Base-by-base conservation (phyloP, 2,329 filamentous ascomycete genomes). In the Chrysoporthe deuterocubensis region DNA sequence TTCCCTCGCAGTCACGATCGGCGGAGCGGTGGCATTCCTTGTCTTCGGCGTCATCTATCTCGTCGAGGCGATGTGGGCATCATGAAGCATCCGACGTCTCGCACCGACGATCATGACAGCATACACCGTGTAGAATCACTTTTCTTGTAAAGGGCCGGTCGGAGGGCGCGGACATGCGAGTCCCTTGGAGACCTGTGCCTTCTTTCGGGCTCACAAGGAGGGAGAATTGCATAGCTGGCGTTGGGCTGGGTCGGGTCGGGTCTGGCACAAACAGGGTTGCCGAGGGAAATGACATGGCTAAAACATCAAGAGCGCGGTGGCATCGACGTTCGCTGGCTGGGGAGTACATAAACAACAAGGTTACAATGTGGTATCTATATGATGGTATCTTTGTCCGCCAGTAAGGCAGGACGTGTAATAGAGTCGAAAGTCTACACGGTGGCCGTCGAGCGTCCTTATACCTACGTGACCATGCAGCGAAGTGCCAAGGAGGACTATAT, bases 31-130 rank as follows among this genome's bases (percentile, higher is more conserved):
- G 67, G 94, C 95, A 18, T 99, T 99, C 82, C 83, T 98, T 60
- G 80, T 94, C 42, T 99, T 99, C 77, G 95, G 94, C 69, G 80
- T 97, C 73, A 94, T 99, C 73, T 99, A 99, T 80, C 81, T 97
- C 48, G 83, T 94, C 69, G 95, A 98, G 79, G 91, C 91, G 16
- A 81, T 94, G 75, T 89, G 88, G 75, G 80, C 80, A 63, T 87
- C 80, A 69, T 65, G 56, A 65, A 61, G 16, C 3, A 1, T 32
- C 9, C 13, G 42, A 18, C 16, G 32, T 43, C 13, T n/a, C 40
- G 37, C 21, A n/a, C 6, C 11, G 32, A 3, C 4, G 14, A 14
- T 8, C 11, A 11, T 52, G 21, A 32, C 11, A 32, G 26, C 9
- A 50, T 11, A 32, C 9, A 32, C 6, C 48, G 21, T 48, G 44